Evolutionary conservation across 2,329 filamentous ascomycete species (phyloP), one percentile per base, ranked within the genome.

Genomic region (Colletotrichum karsti): DNA sequence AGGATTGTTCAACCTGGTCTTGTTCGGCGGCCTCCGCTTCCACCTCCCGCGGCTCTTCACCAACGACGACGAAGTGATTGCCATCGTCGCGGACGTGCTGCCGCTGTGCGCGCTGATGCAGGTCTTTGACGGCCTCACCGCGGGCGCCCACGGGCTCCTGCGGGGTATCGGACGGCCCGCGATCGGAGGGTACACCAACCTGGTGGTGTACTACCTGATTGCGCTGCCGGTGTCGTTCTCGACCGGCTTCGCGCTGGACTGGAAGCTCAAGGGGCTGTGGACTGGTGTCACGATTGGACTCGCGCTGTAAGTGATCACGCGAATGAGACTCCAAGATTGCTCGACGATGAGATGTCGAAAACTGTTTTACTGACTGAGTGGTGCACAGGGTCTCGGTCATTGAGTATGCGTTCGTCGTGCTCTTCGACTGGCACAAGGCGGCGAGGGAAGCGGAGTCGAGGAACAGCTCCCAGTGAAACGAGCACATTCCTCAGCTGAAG

Each of bases 101-200:
- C 95, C 94, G 0, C 81, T 98, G 3, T 93, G 93, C 68, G 94
- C 95, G 0, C 87, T 93, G 2, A 97, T 98, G 85, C 95, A 98
- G 77, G 86, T 97, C 24, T 95, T 97, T 73, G 95, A 99, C 78
- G 90, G 92, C 1, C 78, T 97, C 18, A 90, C 93, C 0, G 88
- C 92, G 3, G 91, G 91, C 41, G 94, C 93, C 64, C 95, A 96
- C 74, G 95, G 95, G 28, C 85, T 98, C 41, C 85, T 98, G 28
- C 88, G 96, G 44, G 95, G 95, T 12, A 88, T 98, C 15, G 96
- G 96, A 3, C 89, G 93, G 65, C 95, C 98, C 79, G 91, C 94
- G 71, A 90, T 98, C 63, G 95, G 95, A 12, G 95, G 95, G 0
- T 97, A 95, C 73, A 91, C 95, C 7, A 97, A 96, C 74, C 81